These are phyloP conservation scores for Cordyceps militaris DNA, from an alignment of 2,329 filamentous ascomycete genomes.

Conservation along the genomic window DNA sequence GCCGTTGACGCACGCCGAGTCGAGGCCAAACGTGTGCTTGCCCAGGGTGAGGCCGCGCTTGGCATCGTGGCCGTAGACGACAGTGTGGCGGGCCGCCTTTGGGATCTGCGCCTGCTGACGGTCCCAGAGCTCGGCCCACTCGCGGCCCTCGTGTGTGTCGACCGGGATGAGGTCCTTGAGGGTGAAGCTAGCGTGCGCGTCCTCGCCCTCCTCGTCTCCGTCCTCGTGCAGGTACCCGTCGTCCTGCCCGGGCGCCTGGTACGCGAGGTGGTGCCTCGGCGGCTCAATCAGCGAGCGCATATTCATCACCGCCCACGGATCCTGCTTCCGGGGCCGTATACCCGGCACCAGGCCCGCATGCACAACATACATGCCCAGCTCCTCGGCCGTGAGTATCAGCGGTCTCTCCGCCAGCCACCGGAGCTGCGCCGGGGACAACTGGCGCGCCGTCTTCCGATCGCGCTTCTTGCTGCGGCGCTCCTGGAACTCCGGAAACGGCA, in stretches of 20 bases:
- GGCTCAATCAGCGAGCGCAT: slow-evolving; percentile 69
- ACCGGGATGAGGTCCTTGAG: slow-evolving; percentile 27
- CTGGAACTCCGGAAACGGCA: neutral
- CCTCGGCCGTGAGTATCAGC: slow-evolving; percentile 69
- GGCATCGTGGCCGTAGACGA: slow-evolving; percentile 85
- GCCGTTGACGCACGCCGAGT: slow-evolving; percentile 74
- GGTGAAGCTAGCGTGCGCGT: neutral
- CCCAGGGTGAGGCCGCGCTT: slow-evolving; percentile 54
- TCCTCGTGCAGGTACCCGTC: slow-evolving; percentile 8
- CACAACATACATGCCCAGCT: slow-evolving; percentile 60
- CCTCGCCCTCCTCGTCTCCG: slow-evolving; percentile 13
- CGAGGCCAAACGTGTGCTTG: slow-evolving; percentile 74
- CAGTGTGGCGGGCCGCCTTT: slow-evolving; percentile 45
- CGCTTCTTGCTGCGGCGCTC: slow-evolving; percentile 1
- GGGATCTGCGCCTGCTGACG: slow-evolving; percentile 34
- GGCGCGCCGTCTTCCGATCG: slow-evolving; percentile 13
- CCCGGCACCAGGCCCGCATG: slow-evolving; percentile 82
- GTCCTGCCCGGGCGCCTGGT: slow-evolving; percentile 29
- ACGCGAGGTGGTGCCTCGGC: slow-evolving; percentile 34
- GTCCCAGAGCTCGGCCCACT: slow-evolving; percentile 63
- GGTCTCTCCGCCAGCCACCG: slow-evolving; percentile 65
- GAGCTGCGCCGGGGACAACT: slow-evolving; percentile 50
- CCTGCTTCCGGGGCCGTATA: slow-evolving; percentile 59
- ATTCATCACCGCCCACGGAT: slow-evolving; percentile 82
- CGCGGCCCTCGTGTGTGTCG: slow-evolving; percentile 45